phyloP scores from a whole-genome alignment of 2,329 filamentous ascomycete genomes.

The Venturia pyrina region DNA sequence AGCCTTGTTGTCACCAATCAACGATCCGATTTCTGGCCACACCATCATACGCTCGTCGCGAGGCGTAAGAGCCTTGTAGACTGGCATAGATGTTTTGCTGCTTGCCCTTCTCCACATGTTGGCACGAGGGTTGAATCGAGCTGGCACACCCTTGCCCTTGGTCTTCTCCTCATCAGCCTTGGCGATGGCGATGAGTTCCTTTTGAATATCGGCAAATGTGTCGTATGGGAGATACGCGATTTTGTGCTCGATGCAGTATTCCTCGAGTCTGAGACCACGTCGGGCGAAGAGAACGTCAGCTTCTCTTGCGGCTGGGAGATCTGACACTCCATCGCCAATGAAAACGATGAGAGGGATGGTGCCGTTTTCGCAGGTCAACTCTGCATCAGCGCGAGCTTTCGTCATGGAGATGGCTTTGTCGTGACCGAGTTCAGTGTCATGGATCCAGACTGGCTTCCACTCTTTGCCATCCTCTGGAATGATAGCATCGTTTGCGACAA shows the following conservation, averaged over 20 bases:
- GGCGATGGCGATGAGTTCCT: conserved; percentile 47
- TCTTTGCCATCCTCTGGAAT: conserved; percentile 43
- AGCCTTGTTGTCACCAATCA: conserved; percentile 12
- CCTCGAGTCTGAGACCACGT: conserved; percentile 53
- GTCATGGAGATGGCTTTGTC: conserved; percentile 57
- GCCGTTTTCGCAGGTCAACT: conserved; percentile 46
- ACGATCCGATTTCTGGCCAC: conserved; percentile 48
- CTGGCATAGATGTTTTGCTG: conserved; percentile 40
- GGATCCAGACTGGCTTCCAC: conserved; percentile 59
- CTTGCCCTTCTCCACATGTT: conserved; percentile 53
- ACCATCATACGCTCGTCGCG: conserved; percentile 53
- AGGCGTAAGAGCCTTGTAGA: conserved; percentile 42
- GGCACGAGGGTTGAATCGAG: conserved; percentile 55
- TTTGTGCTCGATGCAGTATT: conserved; percentile 53
- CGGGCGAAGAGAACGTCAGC: conserved; percentile 60
- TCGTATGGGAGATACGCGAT: conserved; percentile 54
- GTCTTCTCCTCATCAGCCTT: conserved; percentile 52
- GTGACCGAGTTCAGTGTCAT: conserved; percentile 55
- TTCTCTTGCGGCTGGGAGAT: conserved; percentile 54
- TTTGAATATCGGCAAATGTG: conserved; percentile 56
- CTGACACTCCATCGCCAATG: conserved; percentile 60
- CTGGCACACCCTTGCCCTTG: conserved; percentile 47
- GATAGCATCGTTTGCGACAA: conserved; percentile 57
- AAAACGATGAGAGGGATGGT: conserved; percentile 58
- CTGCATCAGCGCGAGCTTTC: conserved; percentile 47